Percentiles rank a stretch among this genome's conserved stretches.
phyloP scores from a whole-genome alignment of 164 flowering plant genomes.

The Chimonanthus salicifolius region DNA sequence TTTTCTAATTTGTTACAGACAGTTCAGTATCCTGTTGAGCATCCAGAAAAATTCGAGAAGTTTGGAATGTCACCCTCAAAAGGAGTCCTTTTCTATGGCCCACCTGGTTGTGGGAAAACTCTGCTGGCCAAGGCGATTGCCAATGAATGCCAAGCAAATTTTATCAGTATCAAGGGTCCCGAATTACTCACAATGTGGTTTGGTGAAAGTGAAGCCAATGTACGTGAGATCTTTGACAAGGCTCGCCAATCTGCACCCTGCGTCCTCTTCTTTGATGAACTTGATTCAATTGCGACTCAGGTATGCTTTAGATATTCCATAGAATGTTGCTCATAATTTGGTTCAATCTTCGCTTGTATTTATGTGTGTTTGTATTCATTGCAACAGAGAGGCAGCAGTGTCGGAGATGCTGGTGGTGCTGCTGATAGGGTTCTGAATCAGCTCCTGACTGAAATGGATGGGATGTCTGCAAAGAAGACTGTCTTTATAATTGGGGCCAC shows the following conservation, averaged over 20 bases:
- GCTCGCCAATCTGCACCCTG: conserved; percentile 91
- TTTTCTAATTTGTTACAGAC: conserved; percentile 32
- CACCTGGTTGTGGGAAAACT: conserved; percentile 94
- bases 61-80: conserved; percentile 93
- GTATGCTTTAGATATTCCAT: conserved; percentile 18
- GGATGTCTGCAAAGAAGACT: conserved; percentile 87
- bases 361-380: neutral
- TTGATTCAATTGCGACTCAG: conserved; percentile 93
- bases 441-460: conserved; percentile 89
- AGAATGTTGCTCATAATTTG: neutral
- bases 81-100: conserved; percentile 89
- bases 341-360: neutral
- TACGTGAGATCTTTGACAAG: conserved; percentile 82
- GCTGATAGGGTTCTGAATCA: conserved; percentile 87
- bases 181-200: conserved; percentile 94
- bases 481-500: conserved; percentile 89
- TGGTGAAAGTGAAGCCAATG: conserved; percentile 93
- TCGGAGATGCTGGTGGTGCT: conserved; percentile 91
- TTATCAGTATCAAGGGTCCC: conserved; percentile 86
- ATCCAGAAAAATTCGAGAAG: conserved; percentile 88
- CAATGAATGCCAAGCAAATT: conserved; percentile 85
- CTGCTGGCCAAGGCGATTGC: conserved; percentile 87
- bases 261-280: conserved; percentile 83
- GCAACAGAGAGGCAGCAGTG: conserved; percentile 78
- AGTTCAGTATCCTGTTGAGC: conserved; percentile 95